A percentile compares a stretch with the other conserved stretches of the same genome.
Evolutionary conservation across 768 basidiomycete species (phyloP).

Genomic region (Mycena maculata): DNA sequence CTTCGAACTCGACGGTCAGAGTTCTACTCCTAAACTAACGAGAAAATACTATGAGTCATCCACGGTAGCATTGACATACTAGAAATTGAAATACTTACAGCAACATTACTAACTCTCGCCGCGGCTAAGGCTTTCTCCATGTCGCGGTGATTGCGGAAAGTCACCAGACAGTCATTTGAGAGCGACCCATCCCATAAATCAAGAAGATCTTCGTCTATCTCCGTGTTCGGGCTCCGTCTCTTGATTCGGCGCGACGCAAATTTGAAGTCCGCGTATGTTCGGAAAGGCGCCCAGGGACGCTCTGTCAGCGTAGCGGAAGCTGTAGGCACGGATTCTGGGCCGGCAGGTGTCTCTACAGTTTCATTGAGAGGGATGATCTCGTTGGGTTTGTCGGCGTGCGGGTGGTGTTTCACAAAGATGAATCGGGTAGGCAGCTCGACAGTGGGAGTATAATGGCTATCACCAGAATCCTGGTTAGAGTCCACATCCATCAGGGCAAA

Average conservation of each 20-base stretch:
- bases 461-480: neutral
- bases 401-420: constrained; percentile 24
- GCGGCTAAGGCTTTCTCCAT: constrained; percentile 18
- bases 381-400: constrained; percentile 5
- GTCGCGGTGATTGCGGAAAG: constrained; percentile 22
- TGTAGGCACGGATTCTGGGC: neutral
- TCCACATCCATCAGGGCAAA: neutral
- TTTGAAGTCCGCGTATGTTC: constrained; percentile 11
- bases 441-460: neutral
- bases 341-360: neutral
- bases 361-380: constrained; percentile 20
- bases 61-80: neutral
- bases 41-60: neutral
- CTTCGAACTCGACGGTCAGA: constrained; percentile 21
- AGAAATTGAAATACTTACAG: constrained; percentile 11
- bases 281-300: constrained; percentile 25
- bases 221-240: constrained; percentile 8
- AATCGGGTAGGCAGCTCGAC: constrained; percentile 5
- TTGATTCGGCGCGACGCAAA: constrained; percentile 1
- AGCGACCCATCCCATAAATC: constrained; percentile 3
- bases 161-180: constrained; percentile 11
- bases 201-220: constrained; percentile 25
- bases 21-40: constrained; percentile 24
- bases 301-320: neutral
- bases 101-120: constrained; percentile 19